A percentile compares a stretch with the other conserved stretches of the same genome.
Conservation (phyloP, 2,329 filamentous ascomycete genomes). For the Knoxdaviesia capensis region DNA sequence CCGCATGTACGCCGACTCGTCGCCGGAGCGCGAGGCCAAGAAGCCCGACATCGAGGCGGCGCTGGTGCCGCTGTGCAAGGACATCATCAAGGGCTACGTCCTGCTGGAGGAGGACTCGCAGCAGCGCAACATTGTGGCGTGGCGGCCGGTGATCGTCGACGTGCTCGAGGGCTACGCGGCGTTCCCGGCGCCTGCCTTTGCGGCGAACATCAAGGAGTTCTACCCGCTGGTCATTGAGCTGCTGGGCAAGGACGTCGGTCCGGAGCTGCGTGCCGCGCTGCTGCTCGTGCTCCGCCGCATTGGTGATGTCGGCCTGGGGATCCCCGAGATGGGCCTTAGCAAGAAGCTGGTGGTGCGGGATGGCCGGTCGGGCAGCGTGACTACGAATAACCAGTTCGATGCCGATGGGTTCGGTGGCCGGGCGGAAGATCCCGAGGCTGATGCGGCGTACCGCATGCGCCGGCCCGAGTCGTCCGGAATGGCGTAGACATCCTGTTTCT, state of each 20-base stretch:
- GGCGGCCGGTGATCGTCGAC: constrained; percentile 91
- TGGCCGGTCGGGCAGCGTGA: constrained; percentile 13
- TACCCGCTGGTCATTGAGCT: constrained; percentile 75
- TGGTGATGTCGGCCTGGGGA: constrained; percentile 53
- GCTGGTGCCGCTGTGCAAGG: constrained; percentile 81
- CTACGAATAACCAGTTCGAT: constrained; percentile 13
- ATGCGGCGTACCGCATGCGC: constrained; percentile 11
- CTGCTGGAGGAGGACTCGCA: constrained; percentile 87
- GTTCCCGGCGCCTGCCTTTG: constrained; percentile 66
- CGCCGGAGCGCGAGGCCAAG: constrained; percentile 60
- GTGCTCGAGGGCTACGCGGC: constrained; percentile 82
- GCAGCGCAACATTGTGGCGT: constrained; percentile 90
- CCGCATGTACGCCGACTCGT: constrained; percentile 87
- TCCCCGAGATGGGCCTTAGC: constrained; percentile 23
- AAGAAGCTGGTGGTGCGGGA: constrained; percentile 19
- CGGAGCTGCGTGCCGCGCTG: constrained; percentile 60
- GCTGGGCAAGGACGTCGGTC: constrained; percentile 59
- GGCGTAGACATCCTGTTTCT: background rate
- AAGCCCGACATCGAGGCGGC: constrained; percentile 75
- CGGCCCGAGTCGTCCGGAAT: background rate
- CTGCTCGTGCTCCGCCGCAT: constrained; percentile 62
- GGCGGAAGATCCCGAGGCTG: constrained; percentile 10
- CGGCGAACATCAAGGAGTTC: constrained; percentile 60
- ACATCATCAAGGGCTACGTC: constrained; percentile 77
- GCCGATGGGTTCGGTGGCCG: constrained; percentile 9